Evolutionary conservation across 768 basidiomycete species (phyloP).

Genomic region (Mycena rebaudengoi): DNA sequence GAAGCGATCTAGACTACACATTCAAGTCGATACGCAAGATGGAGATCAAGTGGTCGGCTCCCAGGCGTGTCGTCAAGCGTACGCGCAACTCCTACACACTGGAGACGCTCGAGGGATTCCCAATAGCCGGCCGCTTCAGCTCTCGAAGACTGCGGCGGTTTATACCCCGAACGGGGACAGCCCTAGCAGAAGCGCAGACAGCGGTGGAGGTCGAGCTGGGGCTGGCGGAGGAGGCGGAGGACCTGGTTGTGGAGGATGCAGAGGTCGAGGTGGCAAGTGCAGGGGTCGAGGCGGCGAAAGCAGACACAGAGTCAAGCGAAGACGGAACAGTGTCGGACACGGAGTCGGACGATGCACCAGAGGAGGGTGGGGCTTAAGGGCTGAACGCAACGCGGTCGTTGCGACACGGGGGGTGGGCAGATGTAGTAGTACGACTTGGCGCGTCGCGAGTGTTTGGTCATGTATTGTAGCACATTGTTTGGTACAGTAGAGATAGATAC

Average conservation of each 20-base stretch:
- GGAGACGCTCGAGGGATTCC: slow-evolving; percentile 25
- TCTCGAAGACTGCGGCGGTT: slow-evolving; percentile 30
- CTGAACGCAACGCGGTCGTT: too few relatives aligned
- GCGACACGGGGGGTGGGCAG: too few relatives aligned
- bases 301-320: too few relatives aligned
- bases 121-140: slow-evolving; percentile 27
- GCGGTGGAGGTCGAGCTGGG: slow-evolving; percentile 1
- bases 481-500: too few relatives aligned
- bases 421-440: too few relatives aligned
- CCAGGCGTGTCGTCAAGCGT: slow-evolving; percentile 21
- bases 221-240: neutral
- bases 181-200: slow-evolving; percentile 26
- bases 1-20: slow-evolving; percentile 34
- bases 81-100: slow-evolving; percentile 34
- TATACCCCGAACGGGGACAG: slow-evolving; percentile 28
- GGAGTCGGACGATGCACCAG: too few relatives aligned
- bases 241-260: neutral
- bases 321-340: too few relatives aligned
- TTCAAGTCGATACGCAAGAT: slow-evolving; percentile 39
- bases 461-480: too few relatives aligned
- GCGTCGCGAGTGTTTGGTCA: too few relatives aligned
- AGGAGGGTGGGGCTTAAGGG: too few relatives aligned
- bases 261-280: neutral
- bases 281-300: too few relatives aligned
- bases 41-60: slow-evolving; percentile 41